A percentile compares a stretch with the other conserved stretches of the same genome.
Evolutionary conservation across 345 rosid genomes (phyloP).

Genomic region (Brassica cretica): DNA sequence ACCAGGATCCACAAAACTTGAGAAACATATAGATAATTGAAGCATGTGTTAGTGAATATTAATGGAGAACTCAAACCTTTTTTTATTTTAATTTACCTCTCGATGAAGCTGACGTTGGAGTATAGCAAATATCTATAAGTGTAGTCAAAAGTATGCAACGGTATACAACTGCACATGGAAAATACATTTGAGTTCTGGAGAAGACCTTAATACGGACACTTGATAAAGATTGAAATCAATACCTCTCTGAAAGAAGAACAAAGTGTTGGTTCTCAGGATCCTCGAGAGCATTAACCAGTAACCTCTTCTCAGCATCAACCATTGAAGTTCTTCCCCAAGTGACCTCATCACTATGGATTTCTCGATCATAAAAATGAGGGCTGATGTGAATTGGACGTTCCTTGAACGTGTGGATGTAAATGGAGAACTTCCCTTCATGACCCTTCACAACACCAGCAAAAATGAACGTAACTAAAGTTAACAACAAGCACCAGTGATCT

Average conservation of each 20-base stretch:
- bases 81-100: constrained; percentile 56
- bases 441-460: constrained; percentile 51
- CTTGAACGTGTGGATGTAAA: constrained; percentile 78
- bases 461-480: too few relatives aligned
- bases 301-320: constrained; percentile 93
- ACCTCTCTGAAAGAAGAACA: constrained; percentile 97
- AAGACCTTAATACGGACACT: background rate
- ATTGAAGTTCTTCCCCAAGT: constrained; percentile 94
- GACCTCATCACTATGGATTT: constrained; percentile 75
- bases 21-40: constrained; percentile 16
- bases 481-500: too few relatives aligned
- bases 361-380: constrained; percentile 64
- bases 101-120: constrained; percentile 83
- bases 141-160: constrained; percentile 81
- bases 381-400: constrained; percentile 73
- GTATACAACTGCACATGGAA: constrained; percentile 71
- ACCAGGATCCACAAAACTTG: constrained; percentile 94
- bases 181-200: background rate
- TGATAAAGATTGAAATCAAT: constrained; percentile 6
- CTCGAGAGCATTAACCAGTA: constrained; percentile 75
- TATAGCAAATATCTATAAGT: constrained; percentile 77
- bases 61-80: background rate
- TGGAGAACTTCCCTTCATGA: constrained; percentile 72
- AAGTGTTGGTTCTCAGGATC: constrained; percentile 95
- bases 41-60: constrained; percentile 12